Evolutionary conservation across 371 early-diverging fungal species (phyloP).

Genomic region (Parasitella parasitica): DNA sequence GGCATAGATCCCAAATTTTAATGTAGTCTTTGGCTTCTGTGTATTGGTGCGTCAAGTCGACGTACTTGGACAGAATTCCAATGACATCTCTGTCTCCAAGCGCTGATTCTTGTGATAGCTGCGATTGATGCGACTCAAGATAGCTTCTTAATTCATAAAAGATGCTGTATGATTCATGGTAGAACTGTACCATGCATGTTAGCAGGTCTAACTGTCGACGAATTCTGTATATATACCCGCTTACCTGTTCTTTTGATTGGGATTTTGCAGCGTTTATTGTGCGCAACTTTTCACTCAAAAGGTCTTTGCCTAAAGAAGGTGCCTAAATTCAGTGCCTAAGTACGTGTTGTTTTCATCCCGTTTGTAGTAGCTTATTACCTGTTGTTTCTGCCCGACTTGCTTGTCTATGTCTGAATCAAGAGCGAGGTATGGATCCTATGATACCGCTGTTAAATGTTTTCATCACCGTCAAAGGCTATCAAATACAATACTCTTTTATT

Average conservation of each 20-base stretch:
- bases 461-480: neutral
- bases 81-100: neutral
- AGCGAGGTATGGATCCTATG: neutral
- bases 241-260: neutral
- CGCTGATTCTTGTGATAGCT: neutral
- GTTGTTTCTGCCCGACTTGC: too few relatives aligned
- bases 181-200: neutral
- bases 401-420: neutral
- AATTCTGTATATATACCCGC: too few relatives aligned
- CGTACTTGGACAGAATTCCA: neutral
- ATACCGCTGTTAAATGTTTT: neutral
- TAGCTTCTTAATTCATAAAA: neutral
- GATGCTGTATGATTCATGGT: neutral
- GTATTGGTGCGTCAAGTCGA: neutral
- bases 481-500: neutral
- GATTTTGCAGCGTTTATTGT: neutral
- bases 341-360: neutral
- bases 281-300: neutral
- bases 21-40: neutral
- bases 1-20: constrained; percentile 1
- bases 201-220: neutral
- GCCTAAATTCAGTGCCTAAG: neutral
- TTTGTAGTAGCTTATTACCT: neutral
- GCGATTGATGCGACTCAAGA: neutral
- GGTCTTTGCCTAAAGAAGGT: neutral